Base-by-base conservation (phyloP, 2,329 filamentous ascomycete species). In the Alternaria tenuissima region DNA sequence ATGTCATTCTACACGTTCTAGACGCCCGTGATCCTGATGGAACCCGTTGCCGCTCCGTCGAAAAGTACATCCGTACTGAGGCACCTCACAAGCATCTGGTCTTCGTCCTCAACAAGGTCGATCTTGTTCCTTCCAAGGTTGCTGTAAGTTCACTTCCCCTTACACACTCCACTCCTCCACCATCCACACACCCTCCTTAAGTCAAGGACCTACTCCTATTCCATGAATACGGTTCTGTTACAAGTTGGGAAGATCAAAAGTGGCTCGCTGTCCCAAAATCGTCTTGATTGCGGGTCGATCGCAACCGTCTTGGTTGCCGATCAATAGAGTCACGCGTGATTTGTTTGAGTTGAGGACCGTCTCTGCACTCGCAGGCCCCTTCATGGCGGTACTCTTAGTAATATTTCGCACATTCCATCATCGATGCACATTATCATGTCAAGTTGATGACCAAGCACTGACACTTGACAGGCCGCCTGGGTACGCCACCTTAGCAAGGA, bases 301-400 rank as follows among this genome's bases (percentile, higher is more conserved):
- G 85, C 84, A 86, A 85, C 91, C 93, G 94, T 98, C 89, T 93
- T 98, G 95, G 92, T 85, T 83, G 86, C 71, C 82, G 83, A 85
- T 93, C 91, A 84, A 88, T 89, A 88, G 85, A 90, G 86, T 83
- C 82, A 82, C 86, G 65, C 85, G 86, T 95, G 92, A 90, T 90
- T 91, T 89, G 89, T 92, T 91, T 93, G 94, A 98, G 95, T 98
- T 97, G 95, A 98, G 91, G 84, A 84, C 88, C 88, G 87, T 87
- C 88, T 87, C 87, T 85, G 82, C 86, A 78, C 78, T 43, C 71
- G 76, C 76, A 85, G 85, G 36, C 36, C 8, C 36, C 82, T 81
- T 81, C 81, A 82, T 94, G 89, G 91, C 88, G 87, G 87, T 87
- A 85, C 91, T 98, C 95, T 96, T 99, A 99, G 95, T 98, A 91